These are phyloP conservation scores for Pleurotus tuber-regium DNA, from an alignment of 768 basidiomycete species.

Conservation along the genomic window DNA sequence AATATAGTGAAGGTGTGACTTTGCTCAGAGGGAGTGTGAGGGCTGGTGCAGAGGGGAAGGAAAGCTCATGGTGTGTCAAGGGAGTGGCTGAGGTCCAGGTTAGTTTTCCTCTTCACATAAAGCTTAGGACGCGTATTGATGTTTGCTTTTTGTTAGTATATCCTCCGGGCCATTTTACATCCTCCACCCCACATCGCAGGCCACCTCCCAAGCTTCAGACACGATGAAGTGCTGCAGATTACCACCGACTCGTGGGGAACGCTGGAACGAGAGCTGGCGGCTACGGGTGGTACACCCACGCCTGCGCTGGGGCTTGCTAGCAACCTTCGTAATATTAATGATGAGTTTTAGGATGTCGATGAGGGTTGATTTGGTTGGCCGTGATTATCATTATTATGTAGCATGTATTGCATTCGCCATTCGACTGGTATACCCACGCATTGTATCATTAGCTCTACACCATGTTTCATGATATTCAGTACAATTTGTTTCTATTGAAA, in stretches of 20 bases:
- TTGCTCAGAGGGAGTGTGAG: conserved; percentile 31
- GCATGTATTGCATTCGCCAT: too few species aligned
- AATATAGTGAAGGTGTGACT: conserved; percentile 32
- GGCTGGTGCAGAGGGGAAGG: conserved; percentile 34
- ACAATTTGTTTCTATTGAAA: too few species aligned
- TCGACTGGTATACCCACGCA: too few species aligned
- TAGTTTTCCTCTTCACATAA: not conserved
- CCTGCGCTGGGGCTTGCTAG: conserved; percentile 37
- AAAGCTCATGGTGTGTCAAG: conserved; percentile 34
- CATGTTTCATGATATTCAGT: too few species aligned
- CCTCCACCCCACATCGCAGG: conserved; percentile 26
- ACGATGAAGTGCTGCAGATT: conserved; percentile 33
- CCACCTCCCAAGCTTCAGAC: conserved; percentile 33
- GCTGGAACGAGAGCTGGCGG: conserved; percentile 32
- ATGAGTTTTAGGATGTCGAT: not conserved
- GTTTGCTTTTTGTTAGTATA: conserved; percentile 26
- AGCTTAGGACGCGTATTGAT: not conserved
- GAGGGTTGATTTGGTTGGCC: too few species aligned
- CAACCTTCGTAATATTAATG: conserved; percentile 12
- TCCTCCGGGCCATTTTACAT: conserved; percentile 31
- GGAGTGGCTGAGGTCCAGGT: conserved; percentile 29
- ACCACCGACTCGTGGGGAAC: conserved; percentile 40
- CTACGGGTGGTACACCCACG: conserved; percentile 33
- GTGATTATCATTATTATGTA: too few species aligned
- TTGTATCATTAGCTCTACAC: too few species aligned